These are phyloP conservation scores for Erodium texanum DNA, from an alignment of 441 rosid genomes.

Conservation along the genomic window DNA sequence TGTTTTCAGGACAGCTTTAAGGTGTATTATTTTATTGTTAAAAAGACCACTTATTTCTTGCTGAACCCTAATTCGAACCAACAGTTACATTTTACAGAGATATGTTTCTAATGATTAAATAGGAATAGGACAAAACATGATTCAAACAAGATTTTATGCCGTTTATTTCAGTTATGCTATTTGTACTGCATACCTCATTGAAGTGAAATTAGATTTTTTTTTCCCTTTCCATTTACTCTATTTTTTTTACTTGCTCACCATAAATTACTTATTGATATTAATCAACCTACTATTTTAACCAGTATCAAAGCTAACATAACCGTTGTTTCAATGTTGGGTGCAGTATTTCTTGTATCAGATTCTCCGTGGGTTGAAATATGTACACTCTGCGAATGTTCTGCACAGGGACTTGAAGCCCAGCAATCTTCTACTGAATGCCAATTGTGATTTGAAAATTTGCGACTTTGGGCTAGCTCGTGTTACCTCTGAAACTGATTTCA, in stretches of 20 bases:
- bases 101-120: neutral
- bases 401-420: slow-evolving; percentile 93
- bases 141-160: neutral
- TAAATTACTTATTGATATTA: neutral
- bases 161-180: neutral
- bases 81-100: neutral
- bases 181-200: neutral
- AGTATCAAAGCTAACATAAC: neutral
- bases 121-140: neutral
- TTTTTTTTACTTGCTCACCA: neutral
- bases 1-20: neutral
- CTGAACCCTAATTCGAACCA: neutral
- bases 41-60: neutral
- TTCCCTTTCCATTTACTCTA: neutral
- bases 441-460: slow-evolving; percentile 83
- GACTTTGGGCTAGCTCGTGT: slow-evolving; percentile 93
- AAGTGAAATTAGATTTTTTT: neutral
- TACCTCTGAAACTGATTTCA: slow-evolving; percentile 37
- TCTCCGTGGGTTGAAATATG: slow-evolving; percentile 88
- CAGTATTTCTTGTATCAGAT: slow-evolving; percentile 95
- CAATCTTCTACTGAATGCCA: slow-evolving; percentile 76
- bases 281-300: neutral
- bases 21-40: neutral
- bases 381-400: slow-evolving; percentile 86
- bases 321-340: neutral